Base-by-base conservation (phyloP, 768 basidiomycete species). In the Steccherinum ochraceum region DNA sequence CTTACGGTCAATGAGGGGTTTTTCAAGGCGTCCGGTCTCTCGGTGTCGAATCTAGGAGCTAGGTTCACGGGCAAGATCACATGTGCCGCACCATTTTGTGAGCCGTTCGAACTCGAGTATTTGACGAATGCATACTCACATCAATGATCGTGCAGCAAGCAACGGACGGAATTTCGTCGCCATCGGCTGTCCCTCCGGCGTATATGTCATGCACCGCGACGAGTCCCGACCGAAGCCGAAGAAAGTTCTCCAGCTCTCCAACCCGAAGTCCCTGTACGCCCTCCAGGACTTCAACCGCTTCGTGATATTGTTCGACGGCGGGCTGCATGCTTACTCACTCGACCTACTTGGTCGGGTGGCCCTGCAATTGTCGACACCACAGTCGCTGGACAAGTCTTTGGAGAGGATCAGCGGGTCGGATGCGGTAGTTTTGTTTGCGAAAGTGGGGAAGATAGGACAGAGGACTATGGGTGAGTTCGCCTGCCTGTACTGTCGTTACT, bases 341-440 rank as follows among this genome's bases (percentile, higher is more conserved):
- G 86, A 89, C 52, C 62, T 82, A n/a, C 66, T 91, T 40, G 80
- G 78, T 0, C 78, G 80, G 20, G 74, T 84, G 11, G 78, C 75
- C 5, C 67, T 74, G 24, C 80, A 76, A 1, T 67, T 78, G 51
- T 63, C 75, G 0, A 69, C 78, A 12, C 56, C 66, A 7, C 68
- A 73, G 49, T 68, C 67, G 1, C 61, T 89, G 18, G 74, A 78
- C 4, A 75, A 78, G 1, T 80, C 85, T 2, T 64, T 73, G 57
- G 88, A 91, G 64, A 76, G 74, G 35, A 69, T 90, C 16, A 75
- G 78, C 3, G 76, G 75, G 1, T 63, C 70, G n/a, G 76, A 77
- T 50, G 68, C 72, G 4, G 74, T 69, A 44, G 79, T 91, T 2
- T 51, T 79, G n/a, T 81, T 90, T 54, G 82, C 80, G 59, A 76